Conservation (phyloP, 768 basidiomycete species). For the Daedaleopsis nitida region DNA sequence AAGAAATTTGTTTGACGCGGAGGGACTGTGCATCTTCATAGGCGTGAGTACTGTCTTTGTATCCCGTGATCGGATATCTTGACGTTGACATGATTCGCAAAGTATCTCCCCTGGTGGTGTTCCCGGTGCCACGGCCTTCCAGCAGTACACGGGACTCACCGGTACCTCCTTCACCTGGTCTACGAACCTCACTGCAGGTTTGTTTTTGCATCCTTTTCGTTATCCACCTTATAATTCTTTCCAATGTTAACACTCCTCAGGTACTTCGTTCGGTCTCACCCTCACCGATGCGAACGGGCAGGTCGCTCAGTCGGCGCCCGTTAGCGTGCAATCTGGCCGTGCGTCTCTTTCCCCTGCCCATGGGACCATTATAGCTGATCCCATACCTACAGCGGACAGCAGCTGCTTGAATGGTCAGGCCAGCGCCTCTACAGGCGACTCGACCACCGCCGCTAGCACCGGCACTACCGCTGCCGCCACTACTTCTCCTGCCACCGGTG, state of each 20-base stretch:
- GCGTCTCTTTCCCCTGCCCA: conserved; percentile 30
- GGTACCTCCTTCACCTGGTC: conserved; percentile 54
- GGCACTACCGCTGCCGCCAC: conserved; percentile 12
- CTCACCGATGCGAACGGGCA: conserved; percentile 64
- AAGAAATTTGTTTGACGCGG: neutral
- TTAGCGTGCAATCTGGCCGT: conserved; percentile 55
- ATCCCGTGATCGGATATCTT: neutral
- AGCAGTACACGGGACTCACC: conserved; percentile 44
- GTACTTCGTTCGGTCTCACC: conserved; percentile 54
- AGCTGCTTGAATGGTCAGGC: conserved; percentile 39
- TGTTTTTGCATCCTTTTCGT: conserved; percentile 15
- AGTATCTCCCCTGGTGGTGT: conserved; percentile 59
- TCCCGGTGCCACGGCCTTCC: conserved; percentile 46
- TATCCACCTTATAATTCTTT: neutral
- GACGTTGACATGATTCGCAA: neutral
- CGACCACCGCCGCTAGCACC: conserved; percentile 1
- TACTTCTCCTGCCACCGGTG: conserved; percentile 6
- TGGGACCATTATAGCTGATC: conserved; percentile 1
- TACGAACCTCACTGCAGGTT: conserved; percentile 51
- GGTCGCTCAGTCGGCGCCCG: conserved; percentile 49
- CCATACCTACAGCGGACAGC: conserved; percentile 30
- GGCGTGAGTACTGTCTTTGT: conserved; percentile 35
- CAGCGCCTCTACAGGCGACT: conserved; percentile 4
- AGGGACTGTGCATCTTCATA: neutral
- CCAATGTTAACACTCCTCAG: conserved; percentile 31